Percentiles rank a stretch among this genome's conserved stretches.
These are phyloP conservation scores for Alternaria tenuissima DNA, from an alignment of 2,329 filamentous ascomycete species.

Conservation along the genomic window DNA sequence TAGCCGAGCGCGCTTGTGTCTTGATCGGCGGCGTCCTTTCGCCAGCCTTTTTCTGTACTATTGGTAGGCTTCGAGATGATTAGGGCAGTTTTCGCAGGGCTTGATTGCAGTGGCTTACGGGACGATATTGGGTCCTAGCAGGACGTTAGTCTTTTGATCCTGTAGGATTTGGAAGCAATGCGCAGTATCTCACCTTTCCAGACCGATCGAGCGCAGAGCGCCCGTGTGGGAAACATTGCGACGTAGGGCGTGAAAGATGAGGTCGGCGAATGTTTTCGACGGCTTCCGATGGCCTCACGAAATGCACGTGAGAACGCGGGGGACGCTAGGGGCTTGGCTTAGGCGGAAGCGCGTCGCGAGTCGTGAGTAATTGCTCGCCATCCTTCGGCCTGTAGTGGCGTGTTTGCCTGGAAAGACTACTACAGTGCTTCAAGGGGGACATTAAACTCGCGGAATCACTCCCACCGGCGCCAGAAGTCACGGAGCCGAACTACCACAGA, in stretches of 20 bases:
- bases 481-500: background rate
- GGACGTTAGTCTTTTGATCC: background rate
- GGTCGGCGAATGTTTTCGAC: slow-evolving; percentile 34
- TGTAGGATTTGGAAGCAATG: slow-evolving; percentile 61
- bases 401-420: background rate
- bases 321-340: slow-evolving; percentile 31
- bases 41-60: slow-evolving; percentile 67
- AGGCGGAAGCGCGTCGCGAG: slow-evolving; percentile 45
- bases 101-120: slow-evolving; percentile 62
- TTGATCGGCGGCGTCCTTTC: slow-evolving; percentile 75
- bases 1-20: slow-evolving; percentile 86
- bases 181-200: slow-evolving; percentile 78
- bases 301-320: slow-evolving; percentile 39
- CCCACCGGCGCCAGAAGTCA: background rate
- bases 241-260: slow-evolving; percentile 35
- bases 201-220: slow-evolving; percentile 73
- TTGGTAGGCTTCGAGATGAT: slow-evolving; percentile 64
- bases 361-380: slow-evolving; percentile 5
- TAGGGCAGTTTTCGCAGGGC: slow-evolving; percentile 20
- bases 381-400: background rate
- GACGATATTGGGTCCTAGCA: slow-evolving; percentile 73
- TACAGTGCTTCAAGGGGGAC: background rate
- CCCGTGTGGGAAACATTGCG: slow-evolving; percentile 74
- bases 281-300: slow-evolving; percentile 25
- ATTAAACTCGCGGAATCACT: background rate